Base-by-base conservation (phyloP, 2,329 filamentous ascomycete genomes). In the Neonectria sp. region DNA sequence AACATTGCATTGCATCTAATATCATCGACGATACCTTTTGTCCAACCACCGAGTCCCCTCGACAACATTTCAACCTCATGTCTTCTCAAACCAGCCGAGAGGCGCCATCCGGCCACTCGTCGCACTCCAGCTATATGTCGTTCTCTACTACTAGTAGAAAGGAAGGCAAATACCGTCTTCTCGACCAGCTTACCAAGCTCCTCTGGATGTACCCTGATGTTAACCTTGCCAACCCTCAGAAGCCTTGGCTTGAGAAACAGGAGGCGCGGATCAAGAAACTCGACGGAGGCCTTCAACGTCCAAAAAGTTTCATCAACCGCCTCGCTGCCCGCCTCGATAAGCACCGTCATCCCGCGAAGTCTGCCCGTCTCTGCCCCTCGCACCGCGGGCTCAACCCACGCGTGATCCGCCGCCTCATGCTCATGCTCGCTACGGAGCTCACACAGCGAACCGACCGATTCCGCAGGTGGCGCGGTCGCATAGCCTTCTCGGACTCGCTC, bases 401-500 rank as follows among this genome's bases (percentile, higher is more conserved):
- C 45, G 68, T 86, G 12, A 81, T 88, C 17, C 82, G 81, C 49
- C 78, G 79, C 21, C 72, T 87, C n/a, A 84, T 84, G 73, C 55
- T 81, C 21, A 77, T 83, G 6, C 55, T 88, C 7, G 76, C 75
- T 0, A 75, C 79, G 7, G 86, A 88, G 73, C 78, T 80, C 31
- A 85, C 80, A 0, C 70, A 72, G 6, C 78, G 78, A 13, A 67
- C 78, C 2, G 72, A 76, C 17, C 69, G 69, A 1, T 73, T 82
- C 49, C 76, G 80, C 11, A 56, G 53, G 8, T 71, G 75, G 65
- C 70, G 74, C n/a, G 56, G 48, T 24, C 58, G 67, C 11, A 65
- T 63, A 2, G 8, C 33, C 21, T 66, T 64, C 13, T 55, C 74
- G 24, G n/a, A 43, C 12, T 33, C 48, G 52, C 45, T 73, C 45